Conservation (phyloP, 202 grass and related monocot species). For the Alloteropsis angusta region DNA sequence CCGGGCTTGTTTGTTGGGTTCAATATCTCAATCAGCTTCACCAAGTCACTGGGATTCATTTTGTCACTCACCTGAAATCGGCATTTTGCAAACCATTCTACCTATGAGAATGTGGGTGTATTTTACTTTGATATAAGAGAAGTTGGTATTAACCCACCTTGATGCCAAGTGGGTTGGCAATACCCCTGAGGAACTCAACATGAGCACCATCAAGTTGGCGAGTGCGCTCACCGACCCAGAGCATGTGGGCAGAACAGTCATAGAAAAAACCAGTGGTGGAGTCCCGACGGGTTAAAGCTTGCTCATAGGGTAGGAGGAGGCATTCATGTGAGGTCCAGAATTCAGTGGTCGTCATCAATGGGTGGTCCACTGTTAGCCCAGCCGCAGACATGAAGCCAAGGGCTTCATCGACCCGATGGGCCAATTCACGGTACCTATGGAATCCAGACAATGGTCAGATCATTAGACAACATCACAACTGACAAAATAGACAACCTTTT, state of each 20-base stretch:
- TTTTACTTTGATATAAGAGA: background rate
- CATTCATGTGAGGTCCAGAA: slow-evolving; percentile 70
- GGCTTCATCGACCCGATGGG: slow-evolving; percentile 58
- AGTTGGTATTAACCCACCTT: slow-evolving; percentile 26
- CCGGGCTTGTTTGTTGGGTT: slow-evolving; percentile 62
- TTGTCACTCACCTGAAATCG: slow-evolving; percentile 52
- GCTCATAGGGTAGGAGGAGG: slow-evolving; percentile 66
- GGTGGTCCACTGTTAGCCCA: slow-evolving; percentile 52
- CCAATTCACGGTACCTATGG: slow-evolving; percentile 52
- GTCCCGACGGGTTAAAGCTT: slow-evolving; percentile 55
- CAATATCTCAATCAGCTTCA: slow-evolving; percentile 59
- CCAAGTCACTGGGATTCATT: slow-evolving; percentile 48
- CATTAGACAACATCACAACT: background rate
- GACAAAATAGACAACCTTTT: background rate
- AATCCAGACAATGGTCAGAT: background rate
- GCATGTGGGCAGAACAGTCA: slow-evolving; percentile 66
- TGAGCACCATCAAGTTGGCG: slow-evolving; percentile 53
- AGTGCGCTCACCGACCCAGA: slow-evolving; percentile 68
- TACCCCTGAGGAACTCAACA: slow-evolving; percentile 67
- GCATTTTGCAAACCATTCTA: background rate
- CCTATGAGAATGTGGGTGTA: background rate
- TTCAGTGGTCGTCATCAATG: slow-evolving; percentile 42
- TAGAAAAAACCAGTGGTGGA: slow-evolving; percentile 55
- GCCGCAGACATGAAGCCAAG: slow-evolving; percentile 57
- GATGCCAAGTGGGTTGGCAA: slow-evolving; percentile 62